Evolutionary conservation across 1,284 basidiomycete species (phyloP), one percentile per base, ranked within the genome.

Genomic region (Cystobasidiaceae sp.): DNA sequence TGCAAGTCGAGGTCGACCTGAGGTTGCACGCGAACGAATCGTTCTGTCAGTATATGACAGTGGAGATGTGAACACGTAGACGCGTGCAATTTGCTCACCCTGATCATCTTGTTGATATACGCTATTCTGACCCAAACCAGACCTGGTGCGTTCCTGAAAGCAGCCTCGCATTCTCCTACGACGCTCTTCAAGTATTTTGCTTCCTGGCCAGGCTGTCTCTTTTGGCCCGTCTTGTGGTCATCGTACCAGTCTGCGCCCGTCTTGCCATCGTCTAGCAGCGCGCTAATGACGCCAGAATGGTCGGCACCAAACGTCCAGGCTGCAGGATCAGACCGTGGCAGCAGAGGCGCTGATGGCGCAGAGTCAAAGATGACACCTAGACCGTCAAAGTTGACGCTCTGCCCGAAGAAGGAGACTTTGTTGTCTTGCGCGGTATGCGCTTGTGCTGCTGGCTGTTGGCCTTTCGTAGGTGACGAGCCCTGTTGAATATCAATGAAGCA

Each of bases 331-430:
- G 70, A 71, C 2, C 73, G 61, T 8, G 62, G 46, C 30, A 68
- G 68, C 15, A 75, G 48, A 0, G 74, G 74, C 6, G 60, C 51
- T 3, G 67, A 67, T 0, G 74, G 73, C 11, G 71, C 65, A 2
- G 70, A 66, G 66, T 75, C 74, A 46, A 75, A 73, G 43, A 75
- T 48, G 56, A 75, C 51, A 13, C 72, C 73, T 23, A 75, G 71
- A 39, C 74, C 74, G 58, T 74, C 73, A 67, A 75, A 75, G 21
- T 55, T 48, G 9, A 30, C 21, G 28, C 57, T 68, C 13, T 70
- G 66, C 34, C 74, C 74, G 57, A 75, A 75, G 58, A 75, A 68
- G 21, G 73, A 74, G 41, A 74, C 70, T 43, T 44, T 13, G 11
- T 54, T 30, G 58, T 75, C 74, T n/a, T 65, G 37, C 21, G 67